phyloP scores from a whole-genome alignment of 2,329 filamentous ascomycete genomes.

The Botrytis galanthina region DNA sequence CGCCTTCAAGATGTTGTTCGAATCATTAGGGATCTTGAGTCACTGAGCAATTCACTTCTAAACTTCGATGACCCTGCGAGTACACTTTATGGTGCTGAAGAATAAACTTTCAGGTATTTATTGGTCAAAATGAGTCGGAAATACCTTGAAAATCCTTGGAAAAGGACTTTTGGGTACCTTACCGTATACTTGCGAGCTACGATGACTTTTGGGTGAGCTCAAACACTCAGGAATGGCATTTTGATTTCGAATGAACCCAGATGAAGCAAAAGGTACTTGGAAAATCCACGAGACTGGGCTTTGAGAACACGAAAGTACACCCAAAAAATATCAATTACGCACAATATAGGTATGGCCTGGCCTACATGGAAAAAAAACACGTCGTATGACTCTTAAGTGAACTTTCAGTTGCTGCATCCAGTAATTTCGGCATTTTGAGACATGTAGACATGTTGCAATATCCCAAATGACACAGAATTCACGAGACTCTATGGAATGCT shows the following conservation, averaged over 20 bases:
- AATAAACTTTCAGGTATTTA: neutral
- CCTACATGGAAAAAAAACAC: neutral
- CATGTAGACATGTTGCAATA: too few relatives aligned
- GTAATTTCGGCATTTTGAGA: too few relatives aligned
- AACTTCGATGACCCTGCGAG: neutral
- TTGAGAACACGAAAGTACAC: neutral
- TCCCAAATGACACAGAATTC: neutral
- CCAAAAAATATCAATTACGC: accelerated
- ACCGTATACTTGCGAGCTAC: neutral
- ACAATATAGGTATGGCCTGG: accelerated
- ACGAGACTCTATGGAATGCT: neutral
- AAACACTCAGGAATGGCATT: neutral
- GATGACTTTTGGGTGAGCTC: neutral
- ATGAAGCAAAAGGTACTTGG: neutral
- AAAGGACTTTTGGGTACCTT: neutral
- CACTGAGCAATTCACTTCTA: neutral
- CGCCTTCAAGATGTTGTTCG: neutral
- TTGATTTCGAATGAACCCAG: neutral
- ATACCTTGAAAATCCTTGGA: too few relatives aligned
- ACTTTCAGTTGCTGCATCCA: accelerated
- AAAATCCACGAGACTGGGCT: neutral
- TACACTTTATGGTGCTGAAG: neutral
- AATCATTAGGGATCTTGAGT: neutral
- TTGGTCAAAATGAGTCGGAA: too few relatives aligned
- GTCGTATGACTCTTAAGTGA: neutral